Base-by-base conservation (phyloP, 1,284 basidiomycete species). In the Cutaneotrichosporon arboriforme region DNA sequence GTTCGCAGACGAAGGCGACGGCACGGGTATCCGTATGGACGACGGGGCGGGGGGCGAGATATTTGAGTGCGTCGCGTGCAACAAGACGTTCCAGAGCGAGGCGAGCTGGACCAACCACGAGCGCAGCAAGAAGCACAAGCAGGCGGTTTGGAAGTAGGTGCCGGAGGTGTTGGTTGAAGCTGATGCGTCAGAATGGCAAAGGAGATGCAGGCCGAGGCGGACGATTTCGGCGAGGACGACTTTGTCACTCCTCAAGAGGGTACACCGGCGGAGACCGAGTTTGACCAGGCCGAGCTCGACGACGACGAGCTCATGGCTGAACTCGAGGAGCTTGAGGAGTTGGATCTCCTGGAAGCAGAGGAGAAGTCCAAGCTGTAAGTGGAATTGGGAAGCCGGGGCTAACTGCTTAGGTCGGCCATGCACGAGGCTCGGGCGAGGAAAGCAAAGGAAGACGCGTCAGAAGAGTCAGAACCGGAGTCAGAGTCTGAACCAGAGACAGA, bases 101-200 rank as follows among this genome's bases (percentile, higher is more conserved):
- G 89, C 90, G 0, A 88, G 91, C 15, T 98, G 93, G 90, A 81
- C 85, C 63, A 97, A 93, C 71, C 96, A 98, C 63, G 96, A 98
- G 73, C 80, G 91, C 62, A 97, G 92, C 74, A 89, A 88, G 74
- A 97, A 94, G 73, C 96, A 99, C 72, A 76, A 90, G 70, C 90
- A 88, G 73, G 88, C 90, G 56, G 84, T 94, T 15, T 88, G 88
- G 68, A 78, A 76, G 78, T 79, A 53, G 56, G 76, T 31, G 26
- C 63, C 22, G 42, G 15, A 26, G 20, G 22, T 14, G 8, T 17
- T 46, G 37, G 18, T 33, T 37, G 74, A 61, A 70, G 94, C 51
- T 82, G 82, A 69, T 10, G 10, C 76, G 77, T 53, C 80, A 88
- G 69, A 84, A 68, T 81, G 61, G 77, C 79, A 52, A 90, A 97